Percentiles rank a stretch among this genome's conserved stretches.
These are phyloP conservation scores for Daedaleopsis sinensis DNA, from an alignment of 768 basidiomycete genomes.

Conservation along the genomic window DNA sequence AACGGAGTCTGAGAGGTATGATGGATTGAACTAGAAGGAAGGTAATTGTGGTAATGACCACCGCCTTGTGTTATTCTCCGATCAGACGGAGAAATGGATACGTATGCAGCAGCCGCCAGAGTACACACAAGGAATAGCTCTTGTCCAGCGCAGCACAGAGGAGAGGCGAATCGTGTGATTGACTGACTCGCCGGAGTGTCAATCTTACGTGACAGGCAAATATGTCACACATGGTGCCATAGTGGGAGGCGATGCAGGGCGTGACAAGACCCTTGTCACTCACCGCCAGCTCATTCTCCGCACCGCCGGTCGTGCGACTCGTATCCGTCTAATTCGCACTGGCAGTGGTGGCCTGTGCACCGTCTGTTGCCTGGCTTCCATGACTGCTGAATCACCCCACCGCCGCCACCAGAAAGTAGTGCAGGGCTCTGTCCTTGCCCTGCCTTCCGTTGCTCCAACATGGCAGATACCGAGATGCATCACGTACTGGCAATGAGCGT, in stretches of 20 bases:
- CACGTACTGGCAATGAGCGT: neutral
- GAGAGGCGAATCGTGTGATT: too few relatives aligned
- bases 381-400: neutral
- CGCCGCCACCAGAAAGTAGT: neutral
- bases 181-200: neutral
- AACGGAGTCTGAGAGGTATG: neutral
- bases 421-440: neutral
- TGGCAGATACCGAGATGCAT: too few relatives aligned
- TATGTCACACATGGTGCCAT: neutral
- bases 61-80: too few relatives aligned
- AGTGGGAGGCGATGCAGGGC: neutral
- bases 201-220: neutral
- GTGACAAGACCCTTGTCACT: neutral
- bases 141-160: neutral
- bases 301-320: neutral
- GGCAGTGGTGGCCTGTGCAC: too few relatives aligned
- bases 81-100: too few relatives aligned
- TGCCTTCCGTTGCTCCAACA: neutral
- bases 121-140: neutral
- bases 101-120: too few relatives aligned
- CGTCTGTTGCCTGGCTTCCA: neutral
- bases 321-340: neutral
- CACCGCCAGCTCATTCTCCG: neutral
- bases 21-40: neutral
- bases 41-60: neutral